Evolutionary conservation across 805 yeast genomes (phyloP).

Genomic region (Debaryomyces tyrocola): DNA sequence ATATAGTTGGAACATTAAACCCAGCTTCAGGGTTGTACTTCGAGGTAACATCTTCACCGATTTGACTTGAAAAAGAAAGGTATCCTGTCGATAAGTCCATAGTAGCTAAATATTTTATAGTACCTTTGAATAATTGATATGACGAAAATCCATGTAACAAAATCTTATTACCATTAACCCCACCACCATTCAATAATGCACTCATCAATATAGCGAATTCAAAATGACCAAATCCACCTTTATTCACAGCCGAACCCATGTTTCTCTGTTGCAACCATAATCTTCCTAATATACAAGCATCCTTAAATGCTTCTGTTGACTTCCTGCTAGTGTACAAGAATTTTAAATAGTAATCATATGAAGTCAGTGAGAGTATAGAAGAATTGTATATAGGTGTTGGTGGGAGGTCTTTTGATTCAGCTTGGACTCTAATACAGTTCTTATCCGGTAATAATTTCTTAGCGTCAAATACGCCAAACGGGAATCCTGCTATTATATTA

Average conservation of each 20-base stretch:
- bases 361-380: conserved; percentile 66
- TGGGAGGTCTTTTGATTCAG: conserved; percentile 45
- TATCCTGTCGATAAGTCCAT: conserved; percentile 72
- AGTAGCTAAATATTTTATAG: conserved; percentile 76
- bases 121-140: conserved; percentile 90
- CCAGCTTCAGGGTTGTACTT: conserved; percentile 52
- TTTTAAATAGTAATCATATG: conserved; percentile 69
- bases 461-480: conserved; percentile 66
- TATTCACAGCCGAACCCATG: conserved; percentile 57
- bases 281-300: conserved; percentile 83
- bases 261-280: conserved; percentile 92
- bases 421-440: conserved; percentile 77
- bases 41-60: conserved; percentile 45
- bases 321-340: conserved; percentile 74
- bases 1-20: conserved; percentile 71
- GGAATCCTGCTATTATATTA: conserved; percentile 72
- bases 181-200: conserved; percentile 81
- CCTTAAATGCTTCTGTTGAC: conserved; percentile 76
- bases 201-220: conserved; percentile 85
- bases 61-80: conserved; percentile 60
- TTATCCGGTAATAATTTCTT: conserved; percentile 77
- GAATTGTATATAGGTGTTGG: conserved; percentile 90
- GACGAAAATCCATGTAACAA: conserved; percentile 86
- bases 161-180: conserved; percentile 69
- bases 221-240: conserved; percentile 89